Conservation (phyloP, 805 yeast genomes). For the Hyphopichia homilentoma region DNA sequence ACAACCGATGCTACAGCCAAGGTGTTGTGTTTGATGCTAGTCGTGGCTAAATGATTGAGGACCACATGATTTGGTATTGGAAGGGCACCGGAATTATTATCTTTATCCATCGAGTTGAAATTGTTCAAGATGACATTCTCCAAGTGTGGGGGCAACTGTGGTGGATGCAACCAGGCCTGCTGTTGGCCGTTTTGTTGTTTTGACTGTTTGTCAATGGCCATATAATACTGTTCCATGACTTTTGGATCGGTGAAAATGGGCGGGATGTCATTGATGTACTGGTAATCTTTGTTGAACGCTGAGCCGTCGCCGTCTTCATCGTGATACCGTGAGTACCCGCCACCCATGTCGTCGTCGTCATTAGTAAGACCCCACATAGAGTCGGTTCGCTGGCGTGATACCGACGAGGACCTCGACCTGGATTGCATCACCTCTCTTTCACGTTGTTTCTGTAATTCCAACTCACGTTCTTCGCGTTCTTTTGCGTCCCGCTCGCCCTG, state of each 20-base stretch:
- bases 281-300: slow-evolving; percentile 13
- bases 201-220: slow-evolving; percentile 68
- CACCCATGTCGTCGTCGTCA: slow-evolving; percentile 80
- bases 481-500: slow-evolving; percentile 22
- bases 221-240: slow-evolving; percentile 82
- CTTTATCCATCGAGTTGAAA: slow-evolving; percentile 53
- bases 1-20: slow-evolving; percentile 90
- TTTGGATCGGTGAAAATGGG: slow-evolving; percentile 82
- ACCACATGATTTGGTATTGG: slow-evolving; percentile 96
- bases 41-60: slow-evolving; percentile 90
- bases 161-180: slow-evolving; percentile 81
- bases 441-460: slow-evolving; percentile 6
- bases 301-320: slow-evolving; percentile 39
- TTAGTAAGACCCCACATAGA: slow-evolving; percentile 60
- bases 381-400: slow-evolving; percentile 36
- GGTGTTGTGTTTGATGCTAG: slow-evolving; percentile 89
- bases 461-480: slow-evolving; percentile 11
- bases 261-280: slow-evolving; percentile 68
- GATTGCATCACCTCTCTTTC: slow-evolving; percentile 8
- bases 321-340: slow-evolving; percentile 73
- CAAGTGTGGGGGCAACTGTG: slow-evolving; percentile 93
- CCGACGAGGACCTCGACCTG: slow-evolving; percentile 24
- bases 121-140: slow-evolving; percentile 90
- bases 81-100: slow-evolving; percentile 82
- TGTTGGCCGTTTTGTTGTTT: slow-evolving; percentile 53